These are phyloP conservation scores for Cystobasidium onofrii DNA, from an alignment of 768 basidiomycete species.

Conservation along the genomic window DNA sequence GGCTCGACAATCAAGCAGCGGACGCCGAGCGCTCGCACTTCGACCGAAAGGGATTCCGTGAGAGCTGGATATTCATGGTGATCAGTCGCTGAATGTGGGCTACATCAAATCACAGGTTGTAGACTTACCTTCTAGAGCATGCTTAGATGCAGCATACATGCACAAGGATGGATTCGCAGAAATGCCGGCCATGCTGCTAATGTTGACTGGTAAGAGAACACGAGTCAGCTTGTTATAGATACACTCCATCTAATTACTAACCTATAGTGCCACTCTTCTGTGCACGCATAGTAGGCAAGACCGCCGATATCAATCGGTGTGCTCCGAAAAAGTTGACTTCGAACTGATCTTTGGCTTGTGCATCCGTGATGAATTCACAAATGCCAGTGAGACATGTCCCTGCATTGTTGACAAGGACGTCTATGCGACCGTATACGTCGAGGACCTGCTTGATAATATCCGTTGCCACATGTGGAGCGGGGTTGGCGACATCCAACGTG, in stretches of 20 bases:
- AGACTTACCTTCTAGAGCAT: neutral
- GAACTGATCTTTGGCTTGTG: neutral
- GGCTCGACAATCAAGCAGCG: neutral
- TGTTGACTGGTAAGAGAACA: neutral
- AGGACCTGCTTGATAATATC: neutral
- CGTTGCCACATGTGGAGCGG: neutral
- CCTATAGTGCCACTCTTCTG: neutral
- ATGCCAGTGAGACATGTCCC: constrained; percentile 1
- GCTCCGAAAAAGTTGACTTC: neutral
- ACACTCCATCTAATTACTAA: neutral
- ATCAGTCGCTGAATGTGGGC: too few species aligned
- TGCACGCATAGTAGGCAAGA: neutral
- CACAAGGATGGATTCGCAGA: neutral
- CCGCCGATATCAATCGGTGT: neutral
- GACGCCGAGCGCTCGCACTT: neutral
- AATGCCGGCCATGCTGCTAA: constrained; percentile 1
- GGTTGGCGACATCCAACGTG: neutral
- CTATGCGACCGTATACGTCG: neutral
- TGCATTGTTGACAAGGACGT: neutral
- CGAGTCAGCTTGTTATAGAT: too few species aligned
- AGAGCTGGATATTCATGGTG: neutral
- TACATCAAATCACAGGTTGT: too few species aligned
- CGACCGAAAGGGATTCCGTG: neutral
- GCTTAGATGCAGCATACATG: constrained; percentile 1
- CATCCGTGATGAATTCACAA: neutral